These are phyloP conservation scores for Nitzschia inconspicua DNA, from an alignment of 108 stramenopile species.

Conservation along the genomic window DNA sequence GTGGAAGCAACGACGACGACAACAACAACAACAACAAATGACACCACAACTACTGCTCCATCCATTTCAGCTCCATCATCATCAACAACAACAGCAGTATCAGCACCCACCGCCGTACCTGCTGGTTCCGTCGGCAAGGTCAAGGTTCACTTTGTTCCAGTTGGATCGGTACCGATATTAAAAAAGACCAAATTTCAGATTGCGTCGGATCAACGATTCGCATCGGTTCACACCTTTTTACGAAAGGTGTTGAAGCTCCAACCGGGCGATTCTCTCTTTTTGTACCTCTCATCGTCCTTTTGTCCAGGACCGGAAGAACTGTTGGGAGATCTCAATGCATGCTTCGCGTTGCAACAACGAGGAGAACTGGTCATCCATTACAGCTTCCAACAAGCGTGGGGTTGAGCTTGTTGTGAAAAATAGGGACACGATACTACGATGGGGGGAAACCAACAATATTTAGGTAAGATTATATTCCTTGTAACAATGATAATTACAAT, in stretches of 20 bases:
- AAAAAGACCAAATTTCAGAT: slow-evolving; percentile 86
- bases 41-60: too few relatives aligned
- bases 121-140: slow-evolving; percentile 34
- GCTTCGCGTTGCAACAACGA: slow-evolving; percentile 64
- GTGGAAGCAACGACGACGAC: too few relatives aligned
- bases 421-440: too few relatives aligned
- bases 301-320: slow-evolving; percentile 73
- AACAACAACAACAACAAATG: too few relatives aligned
- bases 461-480: too few relatives aligned
- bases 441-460: too few relatives aligned
- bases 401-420: slow-evolving; percentile 31
- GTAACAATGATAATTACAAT: too few relatives aligned
- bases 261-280: slow-evolving; percentile 47
- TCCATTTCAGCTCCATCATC: too few relatives aligned
- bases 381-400: slow-evolving; percentile 89
- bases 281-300: slow-evolving; percentile 77
- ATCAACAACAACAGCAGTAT: too few relatives aligned
- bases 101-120: too few relatives aligned
- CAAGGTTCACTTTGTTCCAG: slow-evolving; percentile 86
- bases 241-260: slow-evolving; percentile 67
- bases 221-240: slow-evolving; percentile 57
- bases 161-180: slow-evolving; percentile 81
- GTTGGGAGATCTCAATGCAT: slow-evolving; percentile 71
- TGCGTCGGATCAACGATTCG: slow-evolving; percentile 60
- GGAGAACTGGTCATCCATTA: slow-evolving; percentile 86